Evolutionary conservation across 73 alveolate species (phyloP).

Genomic region (Paramecium primaurelia): DNA sequence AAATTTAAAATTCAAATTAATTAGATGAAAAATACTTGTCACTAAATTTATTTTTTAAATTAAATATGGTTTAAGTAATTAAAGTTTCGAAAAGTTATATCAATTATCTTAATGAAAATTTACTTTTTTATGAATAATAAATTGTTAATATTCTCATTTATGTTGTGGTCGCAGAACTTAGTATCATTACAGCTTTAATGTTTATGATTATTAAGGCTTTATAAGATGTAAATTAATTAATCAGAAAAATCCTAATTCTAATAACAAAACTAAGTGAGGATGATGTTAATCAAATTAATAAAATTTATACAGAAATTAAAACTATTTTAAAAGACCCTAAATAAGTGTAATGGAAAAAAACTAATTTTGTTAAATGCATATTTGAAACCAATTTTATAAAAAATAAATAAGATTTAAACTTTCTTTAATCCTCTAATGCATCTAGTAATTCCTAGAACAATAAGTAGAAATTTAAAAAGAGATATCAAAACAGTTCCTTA

Average conservation of each 20-base stretch:
- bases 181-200: neutral
- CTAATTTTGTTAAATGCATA: neutral
- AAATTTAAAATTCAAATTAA: neutral
- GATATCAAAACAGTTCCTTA: neutral
- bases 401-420: neutral
- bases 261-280: conserved; percentile 23
- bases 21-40: neutral
- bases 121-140: neutral
- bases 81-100: neutral
- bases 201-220: neutral
- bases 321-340: neutral
- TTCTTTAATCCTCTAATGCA: neutral
- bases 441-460: neutral
- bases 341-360: conserved; percentile 3
- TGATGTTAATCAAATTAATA: neutral
- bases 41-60: neutral
- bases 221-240: neutral
- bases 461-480: neutral
- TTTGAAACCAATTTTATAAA: neutral
- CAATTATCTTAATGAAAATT: neutral
- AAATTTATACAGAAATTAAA: neutral
- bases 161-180: neutral
- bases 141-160: neutral
- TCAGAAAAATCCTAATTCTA: neutral
- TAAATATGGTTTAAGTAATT: neutral